phyloP scores from a whole-genome alignment of 768 basidiomycete species.

The Suillus weaverae region DNA sequence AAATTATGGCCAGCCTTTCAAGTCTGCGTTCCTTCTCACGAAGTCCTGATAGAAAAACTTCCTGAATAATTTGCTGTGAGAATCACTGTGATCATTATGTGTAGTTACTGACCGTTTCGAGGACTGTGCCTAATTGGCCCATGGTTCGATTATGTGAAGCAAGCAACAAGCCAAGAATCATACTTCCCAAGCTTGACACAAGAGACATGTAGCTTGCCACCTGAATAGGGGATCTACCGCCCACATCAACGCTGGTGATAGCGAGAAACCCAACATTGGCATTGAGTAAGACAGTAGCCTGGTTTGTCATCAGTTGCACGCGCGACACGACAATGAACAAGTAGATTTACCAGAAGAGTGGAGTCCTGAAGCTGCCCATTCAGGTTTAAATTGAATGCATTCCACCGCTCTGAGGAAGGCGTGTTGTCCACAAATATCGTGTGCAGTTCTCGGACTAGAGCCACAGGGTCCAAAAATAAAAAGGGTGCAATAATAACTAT shows the following conservation, averaged over 20 bases:
- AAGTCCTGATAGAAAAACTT: constrained; percentile 22
- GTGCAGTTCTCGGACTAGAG: constrained; percentile 45
- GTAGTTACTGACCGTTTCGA: constrained; percentile 29
- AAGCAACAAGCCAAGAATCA: constrained; percentile 38
- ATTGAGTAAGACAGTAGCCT: constrained; percentile 52
- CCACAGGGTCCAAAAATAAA: constrained; percentile 51
- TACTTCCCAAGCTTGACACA: constrained; percentile 34
- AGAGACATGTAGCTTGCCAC: constrained; percentile 41
- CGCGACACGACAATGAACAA: not conserved
- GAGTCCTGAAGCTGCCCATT: constrained; percentile 52
- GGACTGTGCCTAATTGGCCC: constrained; percentile 17
- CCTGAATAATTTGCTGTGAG: constrained; percentile 14
- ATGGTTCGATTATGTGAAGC: constrained; percentile 37
- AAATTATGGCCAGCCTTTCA: constrained; percentile 33
- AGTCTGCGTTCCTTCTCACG: constrained; percentile 20
- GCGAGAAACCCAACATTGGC: constrained; percentile 56
- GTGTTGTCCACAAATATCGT: constrained; percentile 50
- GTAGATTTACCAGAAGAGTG: constrained; percentile 48
- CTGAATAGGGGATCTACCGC: constrained; percentile 28
- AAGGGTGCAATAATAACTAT: constrained; percentile 41
- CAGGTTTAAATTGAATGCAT: constrained; percentile 42
- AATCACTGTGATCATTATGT: constrained; percentile 7
- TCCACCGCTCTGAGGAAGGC: constrained; percentile 43
- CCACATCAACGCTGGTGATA: constrained; percentile 41
- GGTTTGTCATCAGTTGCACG: not conserved